These are phyloP conservation scores for Poronia punctata DNA, from an alignment of 495 filamentous ascomycete genomes.

Conservation along the genomic window DNA sequence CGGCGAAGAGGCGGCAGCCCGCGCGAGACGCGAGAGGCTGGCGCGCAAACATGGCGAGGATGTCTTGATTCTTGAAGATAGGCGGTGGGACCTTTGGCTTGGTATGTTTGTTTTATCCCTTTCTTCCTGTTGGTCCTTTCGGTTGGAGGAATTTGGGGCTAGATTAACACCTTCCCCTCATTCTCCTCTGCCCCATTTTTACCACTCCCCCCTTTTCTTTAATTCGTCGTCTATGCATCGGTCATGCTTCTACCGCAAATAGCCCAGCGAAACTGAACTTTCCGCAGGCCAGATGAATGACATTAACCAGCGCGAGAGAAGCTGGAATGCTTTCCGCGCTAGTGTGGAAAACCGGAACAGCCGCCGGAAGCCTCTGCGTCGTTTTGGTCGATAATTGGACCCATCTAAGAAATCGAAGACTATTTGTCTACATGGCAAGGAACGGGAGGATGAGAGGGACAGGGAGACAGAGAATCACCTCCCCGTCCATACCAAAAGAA, in stretches of 20 bases:
- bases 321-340: slow-evolving; percentile 38
- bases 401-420: too few species aligned
- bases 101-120: slow-evolving; percentile 21
- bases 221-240: background rate
- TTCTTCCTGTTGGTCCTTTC: background rate
- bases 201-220: background rate
- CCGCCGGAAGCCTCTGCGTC: slow-evolving; percentile 26
- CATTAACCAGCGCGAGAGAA: slow-evolving; percentile 39
- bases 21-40: slow-evolving; percentile 36
- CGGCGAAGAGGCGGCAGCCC: slow-evolving; percentile 42
- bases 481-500: too few species aligned
- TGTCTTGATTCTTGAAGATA: slow-evolving; percentile 38
- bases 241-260: background rate
- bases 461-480: too few species aligned
- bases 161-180: too few species aligned
- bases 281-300: slow-evolving; percentile 38
- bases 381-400: slow-evolving; percentile 29
- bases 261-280: slow-evolving; percentile 5
- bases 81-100: slow-evolving; percentile 44
- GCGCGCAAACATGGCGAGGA: slow-evolving; percentile 40
- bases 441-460: too few species aligned
- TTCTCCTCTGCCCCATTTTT: too few species aligned
- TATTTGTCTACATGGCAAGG: too few species aligned
- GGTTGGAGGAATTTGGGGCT: background rate
- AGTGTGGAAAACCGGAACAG: slow-evolving; percentile 21